Evolutionary conservation across 139 green algal genomes (phyloP).

Genomic region (Closterium sp.): DNA sequence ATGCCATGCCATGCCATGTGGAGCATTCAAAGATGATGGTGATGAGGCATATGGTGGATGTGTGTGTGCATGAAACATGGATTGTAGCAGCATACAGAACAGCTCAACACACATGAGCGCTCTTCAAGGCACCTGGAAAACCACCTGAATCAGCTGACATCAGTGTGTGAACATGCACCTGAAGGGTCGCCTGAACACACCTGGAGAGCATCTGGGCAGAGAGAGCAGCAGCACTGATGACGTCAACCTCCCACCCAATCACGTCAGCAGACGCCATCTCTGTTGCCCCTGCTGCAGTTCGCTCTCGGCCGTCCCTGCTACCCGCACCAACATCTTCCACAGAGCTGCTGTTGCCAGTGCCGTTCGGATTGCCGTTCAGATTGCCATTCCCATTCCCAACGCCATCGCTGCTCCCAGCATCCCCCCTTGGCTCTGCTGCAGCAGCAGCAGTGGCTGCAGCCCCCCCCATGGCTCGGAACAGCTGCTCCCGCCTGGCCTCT

Average conservation of each 20-base stretch:
- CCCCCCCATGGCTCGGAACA: constrained; percentile 66
- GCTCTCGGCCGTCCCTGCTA: neutral
- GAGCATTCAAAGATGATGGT: neutral
- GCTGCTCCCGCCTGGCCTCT: constrained; percentile 62
- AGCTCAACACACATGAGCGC: no score
- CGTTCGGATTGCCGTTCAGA: no score
- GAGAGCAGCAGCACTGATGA: constrained; percentile 69
- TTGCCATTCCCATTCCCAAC: no score
- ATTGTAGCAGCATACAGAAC: no score
- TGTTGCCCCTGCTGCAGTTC: neutral
- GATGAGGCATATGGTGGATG: no score
- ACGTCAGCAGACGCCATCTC: neutral
- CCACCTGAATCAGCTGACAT: no score
- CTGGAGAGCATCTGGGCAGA: constrained; percentile 68
- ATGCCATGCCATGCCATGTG: neutral
- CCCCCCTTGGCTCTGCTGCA: neutral
- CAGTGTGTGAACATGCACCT: neutral
- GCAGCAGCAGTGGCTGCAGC: constrained; percentile 30
- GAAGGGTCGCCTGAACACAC: neutral
- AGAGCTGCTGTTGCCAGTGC: no score
- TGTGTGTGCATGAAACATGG: no score
- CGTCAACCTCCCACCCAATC: constrained; percentile 67
- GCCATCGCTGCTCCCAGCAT: no score
- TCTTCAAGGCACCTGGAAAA: no score
- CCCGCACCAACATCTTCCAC: no score